These are phyloP conservation scores for Beverwykella pulmonaria DNA, from an alignment of 495 filamentous ascomycete species.

Conservation along the genomic window DNA sequence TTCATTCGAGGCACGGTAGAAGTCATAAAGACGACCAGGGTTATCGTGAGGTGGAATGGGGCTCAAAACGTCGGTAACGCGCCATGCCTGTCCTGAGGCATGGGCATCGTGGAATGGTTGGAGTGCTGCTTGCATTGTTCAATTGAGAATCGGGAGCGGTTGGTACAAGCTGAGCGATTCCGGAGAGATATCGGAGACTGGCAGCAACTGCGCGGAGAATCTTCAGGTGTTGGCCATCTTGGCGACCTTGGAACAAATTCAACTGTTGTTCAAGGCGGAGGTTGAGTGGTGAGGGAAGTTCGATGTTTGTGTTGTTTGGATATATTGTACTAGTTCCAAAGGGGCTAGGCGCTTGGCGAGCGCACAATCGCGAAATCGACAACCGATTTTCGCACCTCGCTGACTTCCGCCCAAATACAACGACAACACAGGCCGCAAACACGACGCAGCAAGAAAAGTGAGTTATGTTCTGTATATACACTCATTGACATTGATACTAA, in stretches of 20 bases:
- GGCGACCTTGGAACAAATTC: not conserved
- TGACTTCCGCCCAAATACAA: not conserved
- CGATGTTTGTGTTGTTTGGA: slow-evolving; percentile 23
- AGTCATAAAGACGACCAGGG: slow-evolving; percentile 62
- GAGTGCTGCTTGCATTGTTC: slow-evolving; percentile 65
- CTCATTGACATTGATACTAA: slow-evolving; percentile 22
- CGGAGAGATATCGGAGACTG: not conserved
- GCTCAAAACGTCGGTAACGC: slow-evolving; percentile 68
- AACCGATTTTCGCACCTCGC: slow-evolving; percentile 48
- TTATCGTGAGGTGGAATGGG: slow-evolving; percentile 63
- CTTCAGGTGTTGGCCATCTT: not conserved
- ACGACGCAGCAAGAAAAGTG: slow-evolving; percentile 34
- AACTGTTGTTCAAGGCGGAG: not conserved
- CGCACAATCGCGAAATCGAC: slow-evolving; percentile 46
- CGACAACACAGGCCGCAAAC: slow-evolving; percentile 28
- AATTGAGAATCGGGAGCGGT: not conserved
- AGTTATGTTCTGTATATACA: not conserved
- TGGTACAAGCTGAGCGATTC: not conserved
- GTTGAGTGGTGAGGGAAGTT: not conserved
- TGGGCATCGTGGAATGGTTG: slow-evolving; percentile 64
- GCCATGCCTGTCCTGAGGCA: slow-evolving; percentile 59
- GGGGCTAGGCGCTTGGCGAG: not conserved
- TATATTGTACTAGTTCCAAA: not conserved
- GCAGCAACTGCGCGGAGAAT: not conserved
- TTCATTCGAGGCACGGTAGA: slow-evolving; percentile 61